Base-by-base conservation (phyloP, 148 eudicot species). In the Persicaria maculosa region DNA sequence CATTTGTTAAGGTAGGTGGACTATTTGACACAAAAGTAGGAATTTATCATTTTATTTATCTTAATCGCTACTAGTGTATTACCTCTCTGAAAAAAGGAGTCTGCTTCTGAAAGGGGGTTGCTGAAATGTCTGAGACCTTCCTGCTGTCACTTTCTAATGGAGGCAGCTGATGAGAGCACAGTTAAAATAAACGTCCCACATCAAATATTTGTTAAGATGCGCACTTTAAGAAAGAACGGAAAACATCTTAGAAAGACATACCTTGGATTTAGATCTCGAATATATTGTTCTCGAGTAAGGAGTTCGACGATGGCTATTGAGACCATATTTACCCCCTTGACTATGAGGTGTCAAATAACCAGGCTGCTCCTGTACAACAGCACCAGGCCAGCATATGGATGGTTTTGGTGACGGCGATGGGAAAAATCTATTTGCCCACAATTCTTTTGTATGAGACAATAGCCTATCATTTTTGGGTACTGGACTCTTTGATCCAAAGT, bases 301-400 rank as follows among this genome's bases (percentile, higher is more conserved):
- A 22, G 93, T 88, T 74, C 88, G 82, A 68, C 86, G 83, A 74
- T 88, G 84, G 72, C 78, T 81, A 64, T 71, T 87, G 52, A 84
- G 75, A 74, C 92, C 89, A 68, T 79, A 82, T 81, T 86, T 83
- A 62, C 85, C 80, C 78, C 79, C 85, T 75, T 79, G 87, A 77
- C 74, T 84, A 71, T 77, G 88, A 15, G 97, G 97, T 12, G 94
- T 92, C 19, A 47, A 45, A 81, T 83, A 81, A 74, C 83, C 87
- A 73, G 68, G 87, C 80, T 80, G 86, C 72, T 89, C 89, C 20
- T 83, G 85, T 47, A 90, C 80, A 82, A 83, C 79, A 31, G 97
- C 84, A 74, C 97, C 97, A 50, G 99, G 99, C 97, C 97, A 90
- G 80, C 92, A 85, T 76, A 83, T 77, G 40, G 97, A 86, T 74